Conservation (phyloP, 108 stramenopile genomes). For the Cyclotella atomus region DNA sequence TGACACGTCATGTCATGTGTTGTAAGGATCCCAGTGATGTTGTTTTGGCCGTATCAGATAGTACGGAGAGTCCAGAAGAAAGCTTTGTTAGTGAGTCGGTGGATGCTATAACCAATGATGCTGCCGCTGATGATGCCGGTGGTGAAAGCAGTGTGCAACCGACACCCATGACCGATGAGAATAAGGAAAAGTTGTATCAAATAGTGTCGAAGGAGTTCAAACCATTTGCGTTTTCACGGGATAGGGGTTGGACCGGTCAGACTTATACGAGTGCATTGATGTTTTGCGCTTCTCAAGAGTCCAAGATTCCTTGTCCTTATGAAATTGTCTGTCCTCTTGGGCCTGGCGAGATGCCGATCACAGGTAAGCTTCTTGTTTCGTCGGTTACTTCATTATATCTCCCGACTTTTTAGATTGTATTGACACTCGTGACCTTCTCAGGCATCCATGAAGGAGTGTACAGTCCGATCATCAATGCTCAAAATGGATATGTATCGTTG, state of each 20-base stretch:
- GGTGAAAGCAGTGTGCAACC: background rate
- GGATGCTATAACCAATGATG: too few relatives aligned
- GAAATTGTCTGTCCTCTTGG: conserved; percentile 16
- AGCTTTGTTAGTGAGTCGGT: too few relatives aligned
- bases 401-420: too few relatives aligned
- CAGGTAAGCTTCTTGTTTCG: background rate
- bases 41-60: background rate
- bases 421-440: background rate
- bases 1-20: conserved; percentile 30
- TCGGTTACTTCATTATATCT: background rate
- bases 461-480: conserved; percentile 9
- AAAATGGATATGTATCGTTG: conserved; percentile 23
- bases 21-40: conserved; percentile 11
- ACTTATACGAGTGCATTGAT: conserved; percentile 2
- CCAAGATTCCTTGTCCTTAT: conserved; percentile 13
- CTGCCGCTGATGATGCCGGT: background rate
- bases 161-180: background rate
- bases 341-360: background rate
- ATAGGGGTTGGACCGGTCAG: conserved; percentile 16
- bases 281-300: conserved; percentile 13
- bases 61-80: background rate
- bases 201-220: background rate
- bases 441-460: background rate
- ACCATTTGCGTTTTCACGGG: background rate
- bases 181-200: background rate